A percentile compares a stretch with the other conserved stretches of the same genome.
Evolutionary conservation across 2,329 filamentous ascomycete genomes (phyloP).

Genomic region (Cladosporium sp.): DNA sequence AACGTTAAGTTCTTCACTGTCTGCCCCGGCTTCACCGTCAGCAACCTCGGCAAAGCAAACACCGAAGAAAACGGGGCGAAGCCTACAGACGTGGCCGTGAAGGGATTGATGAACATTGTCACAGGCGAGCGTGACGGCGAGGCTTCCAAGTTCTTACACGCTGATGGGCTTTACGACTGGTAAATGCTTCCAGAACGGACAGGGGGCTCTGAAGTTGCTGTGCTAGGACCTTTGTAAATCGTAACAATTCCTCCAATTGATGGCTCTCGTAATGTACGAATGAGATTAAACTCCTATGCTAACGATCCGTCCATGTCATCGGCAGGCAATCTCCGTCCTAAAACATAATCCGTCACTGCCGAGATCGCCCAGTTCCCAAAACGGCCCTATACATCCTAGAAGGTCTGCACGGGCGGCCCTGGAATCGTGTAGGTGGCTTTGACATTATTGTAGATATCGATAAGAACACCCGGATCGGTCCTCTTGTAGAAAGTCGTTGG

Average conservation of each 20-base stretch:
- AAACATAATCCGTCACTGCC: too few species aligned
- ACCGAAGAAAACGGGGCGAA: slow-evolving; percentile 1
- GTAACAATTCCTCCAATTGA: too few species aligned
- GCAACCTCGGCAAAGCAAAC: slow-evolving; percentile 26
- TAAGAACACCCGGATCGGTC: slow-evolving; percentile 51
- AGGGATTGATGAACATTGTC: neutral
- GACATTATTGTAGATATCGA: slow-evolving; percentile 53
- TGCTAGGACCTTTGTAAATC: too few species aligned
- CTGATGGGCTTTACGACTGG: slow-evolving; percentile 5
- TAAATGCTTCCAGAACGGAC: neutral
- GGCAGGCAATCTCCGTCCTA: too few species aligned
- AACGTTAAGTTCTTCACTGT: slow-evolving; percentile 41
- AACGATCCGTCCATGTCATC: too few species aligned
- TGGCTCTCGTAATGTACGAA: too few species aligned
- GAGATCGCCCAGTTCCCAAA: too few species aligned
- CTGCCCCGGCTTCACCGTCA: slow-evolving; percentile 39
- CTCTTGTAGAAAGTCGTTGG: slow-evolving; percentile 54
- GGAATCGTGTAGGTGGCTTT: slow-evolving; percentile 43
- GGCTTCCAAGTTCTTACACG: neutral
- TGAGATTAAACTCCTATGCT: too few species aligned
- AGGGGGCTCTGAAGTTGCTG: too few species aligned
- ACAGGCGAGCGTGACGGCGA: slow-evolving; percentile 6
- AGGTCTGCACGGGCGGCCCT: slow-evolving; percentile 34
- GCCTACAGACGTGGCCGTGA: slow-evolving; percentile 5
- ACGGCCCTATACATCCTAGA: neutral